phyloP scores from a whole-genome alignment of 495 filamentous ascomycete species.

The Darksidea phi region DNA sequence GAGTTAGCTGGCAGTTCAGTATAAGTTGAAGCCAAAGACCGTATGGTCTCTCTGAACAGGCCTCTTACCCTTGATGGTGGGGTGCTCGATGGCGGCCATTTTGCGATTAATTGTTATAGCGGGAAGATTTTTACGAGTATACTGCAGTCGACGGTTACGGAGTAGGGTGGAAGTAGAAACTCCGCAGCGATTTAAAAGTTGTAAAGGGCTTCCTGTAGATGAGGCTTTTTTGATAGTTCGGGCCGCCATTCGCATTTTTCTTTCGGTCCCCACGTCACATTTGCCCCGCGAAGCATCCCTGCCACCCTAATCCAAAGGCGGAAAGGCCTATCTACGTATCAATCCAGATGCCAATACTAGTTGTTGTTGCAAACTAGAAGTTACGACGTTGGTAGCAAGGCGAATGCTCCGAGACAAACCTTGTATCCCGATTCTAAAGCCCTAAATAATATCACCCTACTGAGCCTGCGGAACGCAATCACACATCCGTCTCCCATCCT shows the following conservation, averaged over 20 bases:
- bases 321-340: background rate
- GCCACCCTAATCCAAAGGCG: conserved; percentile 2
- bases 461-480: too few relatives aligned
- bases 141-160: background rate
- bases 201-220: background rate
- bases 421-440: too few relatives aligned
- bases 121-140: background rate
- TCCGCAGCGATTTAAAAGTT: background rate
- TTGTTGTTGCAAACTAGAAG: too few relatives aligned
- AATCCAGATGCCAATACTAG: too few relatives aligned
- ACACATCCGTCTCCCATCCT: too few relatives aligned
- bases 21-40: background rate
- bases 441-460: too few relatives aligned
- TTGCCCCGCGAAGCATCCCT: background rate
- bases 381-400: too few relatives aligned
- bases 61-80: conserved; percentile 61
- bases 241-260: conserved; percentile 2
- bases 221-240: conserved; percentile 10
- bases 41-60: background rate
- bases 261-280: conserved; percentile 9
- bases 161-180: background rate
- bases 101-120: conserved; percentile 3
- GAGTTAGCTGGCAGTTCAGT: background rate
- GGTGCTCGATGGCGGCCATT: conserved; percentile 56
- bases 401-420: too few relatives aligned